Base-by-base conservation (phyloP, 129 eudicot species). In the Logfia minima region DNA sequence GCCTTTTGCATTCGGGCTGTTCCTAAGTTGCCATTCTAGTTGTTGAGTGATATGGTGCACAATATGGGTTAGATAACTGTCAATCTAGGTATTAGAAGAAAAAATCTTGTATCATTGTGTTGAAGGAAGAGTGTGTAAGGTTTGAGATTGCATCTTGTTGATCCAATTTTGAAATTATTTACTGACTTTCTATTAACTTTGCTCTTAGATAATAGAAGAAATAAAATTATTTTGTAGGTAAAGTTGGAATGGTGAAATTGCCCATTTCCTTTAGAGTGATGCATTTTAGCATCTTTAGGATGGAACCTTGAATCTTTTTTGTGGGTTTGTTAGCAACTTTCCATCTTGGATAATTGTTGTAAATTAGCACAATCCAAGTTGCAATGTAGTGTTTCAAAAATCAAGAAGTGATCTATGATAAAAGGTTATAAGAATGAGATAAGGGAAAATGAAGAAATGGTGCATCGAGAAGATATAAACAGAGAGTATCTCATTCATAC, bases 261-360 rank as follows among this genome's bases (percentile, higher is more conserved):
- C 29, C 1, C 6, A 37, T n/a, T 35, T 37, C 53, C 29, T 32
- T 10, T 39, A 39, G 48, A 39, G 55, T 48, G 55, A 13, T 8
- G 48, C 48, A 10, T 39, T 39, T 39, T 39, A 39, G 48, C 48
- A 39, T 48, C 55, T 14, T 14, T 48, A 13, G 22, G 68, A 29
- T 51, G 72, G 21, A 26, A 76, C 21, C 29, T 39, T 76, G 53
- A 52, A 32, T 67, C 68, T 22, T 66, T 51, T 51, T 23, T 39
- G 53, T 67, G 39, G 80, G 55, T 66, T 66, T 76, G 18, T 64
- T 75, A 31, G 0, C 41, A 28, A 41, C 28, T 9, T 75, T 18
- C 43, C 62, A 63, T 75, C 70, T 63, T 75, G 16, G 2, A 62
- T 26, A 62, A 41, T 18, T 41, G 79, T 65, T 48, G 45, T 32